Base-by-base conservation (phyloP, 805 yeast species). In the Schwanniomyces sp. region DNA sequence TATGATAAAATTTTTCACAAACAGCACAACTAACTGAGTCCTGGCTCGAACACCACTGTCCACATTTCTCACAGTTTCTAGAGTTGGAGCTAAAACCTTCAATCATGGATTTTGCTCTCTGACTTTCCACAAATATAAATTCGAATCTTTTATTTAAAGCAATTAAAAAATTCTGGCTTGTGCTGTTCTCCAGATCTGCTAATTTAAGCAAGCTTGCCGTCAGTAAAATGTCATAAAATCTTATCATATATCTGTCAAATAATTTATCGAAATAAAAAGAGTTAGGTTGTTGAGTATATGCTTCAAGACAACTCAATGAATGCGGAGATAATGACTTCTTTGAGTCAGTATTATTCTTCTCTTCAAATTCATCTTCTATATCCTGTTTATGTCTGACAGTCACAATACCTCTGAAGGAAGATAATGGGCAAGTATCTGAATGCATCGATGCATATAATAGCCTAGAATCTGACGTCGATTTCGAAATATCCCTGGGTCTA, bases 381-480 rank as follows among this genome's bases (percentile, higher is more conserved):
- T 87, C 91, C 44, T 78, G 80, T 49, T 76, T 78, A 62, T 86
- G 95, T 45, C 74, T 72, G 3, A 94, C 95, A 0, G 74, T 70
- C 49, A 88, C 89, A 47, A 76, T 69, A 1, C 98, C 97, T 47
- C 98, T 71, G 52, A 80, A 84, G 45, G 90, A 82, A 28, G 72
- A 69, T 3, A 91, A 59, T 0, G 96, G 96, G 52, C 97, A 89
- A 6, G 81, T 70, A 62, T 88, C 97, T 26, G 88, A 80, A 60
- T 91, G 96, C 83, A 90, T 80, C 0, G 96, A 87, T 0, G 94
- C 94, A 61, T 76, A 90, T 7, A 92, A 66, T 41, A 88, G 64
- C 46, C 99, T 75, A 8, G 96, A 78, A 64, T 91, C 96, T 2
- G 73, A 61, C 1, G 85, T 67, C 25, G 78, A 76, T 46, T 85